Conservation (phyloP, 202 grass and related monocot species). For the Bolboschoenoplectus hybrid region DNA sequence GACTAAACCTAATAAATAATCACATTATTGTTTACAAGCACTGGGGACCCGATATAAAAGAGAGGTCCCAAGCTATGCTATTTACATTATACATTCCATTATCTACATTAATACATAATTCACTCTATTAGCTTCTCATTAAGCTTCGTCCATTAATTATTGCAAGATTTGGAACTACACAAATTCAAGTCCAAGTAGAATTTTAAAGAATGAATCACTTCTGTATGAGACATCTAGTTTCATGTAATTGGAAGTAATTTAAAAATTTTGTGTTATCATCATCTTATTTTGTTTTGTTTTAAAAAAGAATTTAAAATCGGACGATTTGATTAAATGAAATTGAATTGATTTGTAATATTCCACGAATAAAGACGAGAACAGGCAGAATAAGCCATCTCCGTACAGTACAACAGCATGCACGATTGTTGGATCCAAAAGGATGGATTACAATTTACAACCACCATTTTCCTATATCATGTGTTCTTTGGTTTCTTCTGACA, state of each 20-base stretch:
- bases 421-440: constrained; percentile 11
- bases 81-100: no score
- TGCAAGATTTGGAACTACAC: background rate
- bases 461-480: constrained; percentile 16
- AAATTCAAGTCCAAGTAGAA: background rate
- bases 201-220: no score
- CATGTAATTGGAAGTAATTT: no score
- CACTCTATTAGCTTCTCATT: background rate
- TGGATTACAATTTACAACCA: background rate
- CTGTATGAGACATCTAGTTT: no score
- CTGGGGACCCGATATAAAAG: background rate
- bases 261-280: no score
- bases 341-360: background rate
- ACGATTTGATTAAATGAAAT: background rate
- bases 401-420: background rate
- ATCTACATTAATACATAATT: background rate
- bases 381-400: background rate
- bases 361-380: constrained; percentile 5
- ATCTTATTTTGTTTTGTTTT: no score
- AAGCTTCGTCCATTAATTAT: background rate
- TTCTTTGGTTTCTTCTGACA: constrained; percentile 28
- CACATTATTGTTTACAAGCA: background rate
- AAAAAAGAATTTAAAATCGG: no score
- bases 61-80: no score
- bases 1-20: background rate